phyloP scores from a whole-genome alignment of 768 basidiomycete genomes.

The Lepiota brunneoincarnata region DNA sequence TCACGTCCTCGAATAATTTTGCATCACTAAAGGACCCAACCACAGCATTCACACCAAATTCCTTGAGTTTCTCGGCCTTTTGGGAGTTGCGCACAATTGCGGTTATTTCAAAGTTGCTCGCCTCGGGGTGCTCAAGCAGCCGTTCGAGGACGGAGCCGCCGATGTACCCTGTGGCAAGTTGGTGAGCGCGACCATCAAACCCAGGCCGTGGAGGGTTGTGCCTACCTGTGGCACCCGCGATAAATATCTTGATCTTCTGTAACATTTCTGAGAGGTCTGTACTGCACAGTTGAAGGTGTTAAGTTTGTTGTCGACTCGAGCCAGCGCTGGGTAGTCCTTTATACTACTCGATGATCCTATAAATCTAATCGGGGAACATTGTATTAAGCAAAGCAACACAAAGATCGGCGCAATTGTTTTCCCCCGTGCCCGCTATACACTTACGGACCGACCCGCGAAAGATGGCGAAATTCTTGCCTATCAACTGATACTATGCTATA shows the following conservation, averaged over 20 bases:
- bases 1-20: slow-evolving; percentile 33
- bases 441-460: too few species aligned
- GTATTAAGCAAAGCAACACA: too few species aligned
- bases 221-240: slow-evolving; percentile 46
- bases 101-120: slow-evolving; percentile 35
- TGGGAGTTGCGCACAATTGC: slow-evolving; percentile 41
- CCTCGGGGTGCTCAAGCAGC: slow-evolving; percentile 36
- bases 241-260: slow-evolving; percentile 32
- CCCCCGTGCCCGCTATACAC: too few species aligned
- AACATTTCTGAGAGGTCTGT: slow-evolving; percentile 16
- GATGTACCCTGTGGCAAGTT: slow-evolving; percentile 36
- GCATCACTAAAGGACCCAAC: slow-evolving; percentile 40
- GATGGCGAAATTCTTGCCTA: too few species aligned
- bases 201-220: not conserved
- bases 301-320: too few species aligned
- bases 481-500: too few species aligned
- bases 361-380: too few species aligned
- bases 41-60: slow-evolving; percentile 34
- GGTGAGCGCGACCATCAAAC: not conserved
- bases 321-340: too few species aligned
- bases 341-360: too few species aligned
- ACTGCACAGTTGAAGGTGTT: too few species aligned
- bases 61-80: slow-evolving; percentile 42
- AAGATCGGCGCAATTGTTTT: too few species aligned
- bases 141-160: slow-evolving; percentile 44